Conservation (phyloP, 148 eudicot genomes). For the Rhododendron ferrugineum region DNA sequence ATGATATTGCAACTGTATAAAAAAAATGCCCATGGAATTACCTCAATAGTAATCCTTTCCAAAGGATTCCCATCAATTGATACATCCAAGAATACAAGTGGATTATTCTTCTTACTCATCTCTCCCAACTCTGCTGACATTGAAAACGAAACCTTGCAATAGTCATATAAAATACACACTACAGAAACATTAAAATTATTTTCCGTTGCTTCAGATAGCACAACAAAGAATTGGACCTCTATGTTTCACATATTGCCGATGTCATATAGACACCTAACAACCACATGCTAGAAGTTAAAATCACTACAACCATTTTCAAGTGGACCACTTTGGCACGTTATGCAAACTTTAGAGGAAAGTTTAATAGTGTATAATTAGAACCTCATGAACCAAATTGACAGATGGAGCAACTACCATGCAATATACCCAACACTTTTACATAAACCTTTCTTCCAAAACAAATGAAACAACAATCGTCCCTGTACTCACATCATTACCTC, state of each 20-base stretch:
- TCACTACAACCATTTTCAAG: background rate
- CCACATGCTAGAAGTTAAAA: background rate
- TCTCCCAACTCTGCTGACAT: conserved; percentile 16
- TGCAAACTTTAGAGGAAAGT: background rate
- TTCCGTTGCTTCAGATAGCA: background rate
- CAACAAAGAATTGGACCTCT: background rate
- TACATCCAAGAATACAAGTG: conserved; percentile 71
- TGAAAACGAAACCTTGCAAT: conserved; percentile 1
- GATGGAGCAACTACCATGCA: background rate
- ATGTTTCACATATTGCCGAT: background rate
- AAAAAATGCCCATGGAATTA: conserved; percentile 11
- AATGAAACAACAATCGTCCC: background rate
- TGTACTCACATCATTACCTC: background rate
- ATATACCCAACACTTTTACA: background rate
- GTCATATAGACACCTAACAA: background rate
- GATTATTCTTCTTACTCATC: conserved; percentile 75
- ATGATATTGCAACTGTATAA: background rate
- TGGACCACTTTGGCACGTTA: background rate
- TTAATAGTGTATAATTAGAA: background rate
- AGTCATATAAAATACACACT: background rate
- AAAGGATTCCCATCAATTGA: conserved; percentile 63
- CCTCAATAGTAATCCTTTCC: conserved; percentile 78
- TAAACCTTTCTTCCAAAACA: background rate
- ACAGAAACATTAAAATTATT: background rate
- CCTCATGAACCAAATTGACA: background rate